These are phyloP conservation scores for Climacium dendroides DNA, from an alignment of 225 moss, liverwort and hornwort genomes.

Conservation along the genomic window DNA sequence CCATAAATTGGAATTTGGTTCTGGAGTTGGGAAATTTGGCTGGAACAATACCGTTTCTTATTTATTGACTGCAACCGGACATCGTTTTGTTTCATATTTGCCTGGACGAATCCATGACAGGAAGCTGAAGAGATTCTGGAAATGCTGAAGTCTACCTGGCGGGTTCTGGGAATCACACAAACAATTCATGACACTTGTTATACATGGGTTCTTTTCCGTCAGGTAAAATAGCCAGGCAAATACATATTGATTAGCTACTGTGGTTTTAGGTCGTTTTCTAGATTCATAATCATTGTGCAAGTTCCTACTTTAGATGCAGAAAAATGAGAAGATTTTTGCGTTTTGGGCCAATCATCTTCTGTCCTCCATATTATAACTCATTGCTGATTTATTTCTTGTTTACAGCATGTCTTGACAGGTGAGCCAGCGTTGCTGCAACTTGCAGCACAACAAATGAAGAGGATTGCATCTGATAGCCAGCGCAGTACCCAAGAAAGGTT, in stretches of 20 bases:
- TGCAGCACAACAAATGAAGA: slow-evolving; percentile 85
- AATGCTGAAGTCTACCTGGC: slow-evolving; percentile 92
- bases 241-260: background rate
- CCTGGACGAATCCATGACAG: slow-evolving; percentile 14
- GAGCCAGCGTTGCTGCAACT: slow-evolving; percentile 70
- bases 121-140: slow-evolving; percentile 92
- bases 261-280: background rate
- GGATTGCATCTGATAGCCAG: slow-evolving; percentile 83
- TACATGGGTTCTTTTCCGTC: slow-evolving; percentile 95
- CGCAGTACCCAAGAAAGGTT: slow-evolving; percentile 83
- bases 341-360: background rate
- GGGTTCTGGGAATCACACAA: slow-evolving; percentile 82
- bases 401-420: slow-evolving; percentile 86
- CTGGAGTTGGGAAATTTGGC: background rate
- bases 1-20: background rate
- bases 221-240: slow-evolving; percentile 22
- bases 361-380: background rate
- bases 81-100: background rate
- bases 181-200: slow-evolving; percentile 89
- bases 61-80: background rate
- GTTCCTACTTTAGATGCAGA: background rate
- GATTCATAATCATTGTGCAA: background rate
- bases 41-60: background rate
- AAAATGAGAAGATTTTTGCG: background rate
- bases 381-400: background rate